These are phyloP conservation scores for Chlorophyllum brunneum DNA, from an alignment of 768 basidiomycete genomes.

Conservation along the genomic window DNA sequence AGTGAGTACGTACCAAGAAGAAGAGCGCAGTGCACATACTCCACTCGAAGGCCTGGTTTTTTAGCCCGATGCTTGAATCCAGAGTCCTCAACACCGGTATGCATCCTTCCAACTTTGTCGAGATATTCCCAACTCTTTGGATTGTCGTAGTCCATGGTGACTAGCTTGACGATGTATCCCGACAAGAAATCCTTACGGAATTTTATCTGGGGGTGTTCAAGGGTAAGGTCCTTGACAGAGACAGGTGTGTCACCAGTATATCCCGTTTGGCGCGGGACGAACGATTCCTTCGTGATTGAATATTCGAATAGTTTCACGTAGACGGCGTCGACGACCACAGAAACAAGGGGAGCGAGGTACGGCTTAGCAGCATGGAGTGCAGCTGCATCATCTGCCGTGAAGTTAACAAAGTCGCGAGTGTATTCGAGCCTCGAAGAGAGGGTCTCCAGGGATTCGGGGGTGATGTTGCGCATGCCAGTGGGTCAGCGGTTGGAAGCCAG, in stretches of 20 bases:
- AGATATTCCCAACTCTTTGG: conserved; percentile 41
- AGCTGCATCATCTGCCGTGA: conserved; percentile 37
- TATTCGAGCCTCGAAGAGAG: conserved; percentile 38
- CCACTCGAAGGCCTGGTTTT: conserved; percentile 32
- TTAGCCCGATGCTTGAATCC: not conserved
- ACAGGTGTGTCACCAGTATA: conserved; percentile 36
- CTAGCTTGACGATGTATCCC: conserved; percentile 30
- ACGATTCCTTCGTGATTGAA: conserved; percentile 37
- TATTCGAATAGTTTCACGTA: conserved; percentile 41
- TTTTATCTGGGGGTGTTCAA: conserved; percentile 42
- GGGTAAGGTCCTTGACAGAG: conserved; percentile 33
- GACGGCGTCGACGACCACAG: conserved; percentile 39
- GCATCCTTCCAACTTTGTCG: conserved; percentile 47
- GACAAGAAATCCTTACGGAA: conserved; percentile 40
- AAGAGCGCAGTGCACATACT: conserved; percentile 35
- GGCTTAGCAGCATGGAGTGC: conserved; percentile 37
- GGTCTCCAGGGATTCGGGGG: conserved; percentile 23
- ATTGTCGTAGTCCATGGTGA: conserved; percentile 42
- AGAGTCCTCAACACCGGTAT: conserved; percentile 30
- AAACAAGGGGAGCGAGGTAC: conserved; percentile 38
- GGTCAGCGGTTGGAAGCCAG: not conserved
- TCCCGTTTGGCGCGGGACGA: conserved; percentile 35
- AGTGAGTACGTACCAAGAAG: conserved; percentile 20
- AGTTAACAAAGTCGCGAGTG: conserved; percentile 41
- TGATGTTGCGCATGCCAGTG: conserved; percentile 23